A percentile compares a stretch with the other conserved stretches of the same genome.
These are phyloP conservation scores for Geotrichum restrictum DNA, from an alignment of 1,139 yeast species.

Conservation along the genomic window DNA sequence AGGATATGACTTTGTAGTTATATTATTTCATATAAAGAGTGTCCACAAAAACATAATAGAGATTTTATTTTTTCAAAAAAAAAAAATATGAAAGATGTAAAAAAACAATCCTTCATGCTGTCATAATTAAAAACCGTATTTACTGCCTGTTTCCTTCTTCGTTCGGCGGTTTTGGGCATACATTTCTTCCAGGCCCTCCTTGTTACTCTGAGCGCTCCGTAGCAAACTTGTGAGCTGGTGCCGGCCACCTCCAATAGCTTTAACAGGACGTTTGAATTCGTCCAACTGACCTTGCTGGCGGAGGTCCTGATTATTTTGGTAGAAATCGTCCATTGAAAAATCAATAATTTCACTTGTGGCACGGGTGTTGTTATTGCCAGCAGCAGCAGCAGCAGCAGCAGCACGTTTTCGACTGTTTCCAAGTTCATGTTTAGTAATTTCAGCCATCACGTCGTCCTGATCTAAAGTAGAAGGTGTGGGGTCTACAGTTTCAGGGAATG, in stretches of 20 bases:
- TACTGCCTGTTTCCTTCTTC: conserved; percentile 29
- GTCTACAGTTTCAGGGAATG: too few species aligned
- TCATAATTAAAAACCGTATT: conserved; percentile 31
- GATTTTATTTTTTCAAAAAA: not conserved
- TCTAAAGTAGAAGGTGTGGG: not conserved
- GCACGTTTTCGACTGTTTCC: conserved; percentile 14
- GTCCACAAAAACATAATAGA: not conserved
- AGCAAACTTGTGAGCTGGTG: conserved; percentile 35
- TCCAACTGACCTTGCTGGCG: conserved; percentile 27
- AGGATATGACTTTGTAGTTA: conserved; percentile 61
- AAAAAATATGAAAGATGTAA: not conserved
- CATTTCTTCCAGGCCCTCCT: conserved; percentile 34
- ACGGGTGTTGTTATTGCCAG: not conserved
- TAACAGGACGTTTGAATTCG: conserved; percentile 29
- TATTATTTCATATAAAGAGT: not conserved
- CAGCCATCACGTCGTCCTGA: not conserved
- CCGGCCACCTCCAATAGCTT: conserved; percentile 32
- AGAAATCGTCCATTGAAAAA: conserved; percentile 34
- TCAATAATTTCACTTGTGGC: conserved; percentile 26
- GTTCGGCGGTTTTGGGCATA: conserved; percentile 27
- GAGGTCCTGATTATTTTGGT: conserved; percentile 28
- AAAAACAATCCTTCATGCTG: not conserved
- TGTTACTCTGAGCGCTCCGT: conserved; percentile 33
- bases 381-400: not conserved
- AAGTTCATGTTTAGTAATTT: conserved; percentile 15